These are phyloP conservation scores for Lithospermum erythrorhizon DNA, from an alignment of 257 asterid species.

Conservation along the genomic window DNA sequence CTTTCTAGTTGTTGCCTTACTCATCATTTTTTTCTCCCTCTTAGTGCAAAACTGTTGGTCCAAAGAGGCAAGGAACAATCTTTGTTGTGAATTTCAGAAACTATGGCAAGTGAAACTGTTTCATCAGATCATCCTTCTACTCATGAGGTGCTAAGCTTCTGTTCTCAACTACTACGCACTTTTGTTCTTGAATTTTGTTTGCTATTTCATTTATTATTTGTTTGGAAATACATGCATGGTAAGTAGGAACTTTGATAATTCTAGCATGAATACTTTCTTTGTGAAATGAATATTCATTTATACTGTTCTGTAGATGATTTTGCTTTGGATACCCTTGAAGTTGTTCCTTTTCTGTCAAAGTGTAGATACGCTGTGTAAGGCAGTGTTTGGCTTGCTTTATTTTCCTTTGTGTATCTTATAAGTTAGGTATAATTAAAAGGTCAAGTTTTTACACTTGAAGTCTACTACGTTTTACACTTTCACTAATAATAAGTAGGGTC, in stretches of 20 bases:
- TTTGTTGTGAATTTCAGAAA: neutral
- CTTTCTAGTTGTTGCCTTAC: constrained; percentile 50
- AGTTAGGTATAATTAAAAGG: neutral
- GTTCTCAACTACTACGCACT: neutral
- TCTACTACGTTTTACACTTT: too few relatives aligned
- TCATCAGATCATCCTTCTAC: constrained; percentile 36
- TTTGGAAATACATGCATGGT: neutral
- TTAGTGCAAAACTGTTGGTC: neutral
- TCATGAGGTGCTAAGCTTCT: constrained; percentile 28
- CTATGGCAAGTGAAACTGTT: constrained; percentile 67
- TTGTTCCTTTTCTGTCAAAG: constrained; percentile 54
- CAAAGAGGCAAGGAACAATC: neutral
- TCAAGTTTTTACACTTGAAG: too few relatives aligned
- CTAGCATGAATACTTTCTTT: neutral
- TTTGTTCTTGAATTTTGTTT: neutral
- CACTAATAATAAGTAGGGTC: too few relatives aligned
- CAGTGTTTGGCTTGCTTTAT: neutral
- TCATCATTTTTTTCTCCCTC: constrained; percentile 36
- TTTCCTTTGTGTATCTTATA: neutral
- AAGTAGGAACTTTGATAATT: too few relatives aligned
- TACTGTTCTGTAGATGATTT: neutral
- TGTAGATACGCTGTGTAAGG: too few relatives aligned
- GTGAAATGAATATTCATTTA: constrained; percentile 24
- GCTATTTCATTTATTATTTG: neutral
- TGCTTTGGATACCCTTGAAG: constrained; percentile 33